Evolutionary conservation across 2,329 filamentous ascomycete genomes (phyloP), one percentile per base, ranked within the genome.

Genomic region (Aphanocladium album): DNA sequence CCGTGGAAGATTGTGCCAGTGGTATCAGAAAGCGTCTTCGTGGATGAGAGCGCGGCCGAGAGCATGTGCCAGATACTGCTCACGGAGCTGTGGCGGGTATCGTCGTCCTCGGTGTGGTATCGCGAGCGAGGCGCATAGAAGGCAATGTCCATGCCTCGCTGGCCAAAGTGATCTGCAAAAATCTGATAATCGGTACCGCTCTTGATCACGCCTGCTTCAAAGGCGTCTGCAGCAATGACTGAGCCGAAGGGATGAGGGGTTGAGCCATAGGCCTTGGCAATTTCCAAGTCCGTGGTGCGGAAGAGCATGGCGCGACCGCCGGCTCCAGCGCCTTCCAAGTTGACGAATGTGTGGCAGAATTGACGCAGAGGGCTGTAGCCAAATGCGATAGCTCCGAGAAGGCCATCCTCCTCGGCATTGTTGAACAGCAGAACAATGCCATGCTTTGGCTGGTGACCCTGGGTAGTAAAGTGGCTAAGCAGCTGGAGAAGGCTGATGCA

Each of bases 101-200:
- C 91, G 71, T 99, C 95, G 69, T 96, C 86, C 63, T 91, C 83
- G 0, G 93, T 98, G 71, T 99, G 95, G 69, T 99, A 99, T 61
- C 90, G 81, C 21, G 91, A 84, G 57, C 95, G 83, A 1, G 93
- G 93, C 65, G 87, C 85, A 77, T 91, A 93, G 74, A 98, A 99
- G 7, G 95, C 92, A 62, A 98, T 83, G 72, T 99, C 95, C 45
- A 98, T 80, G 1, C 95, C 95, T 57, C 93, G 88, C 70, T 96
- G 84, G 5, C 92, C 93, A 62, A 91, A 83, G 57, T 86, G 80
- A 11, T 86, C 86, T 62, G 89, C 83, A 69, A 96, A 96, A 49
- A 98, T 84, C 47, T 88, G 82, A 72, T 95, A 98, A 71, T 98
- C 95, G 0, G 95, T 99, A 66, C 90, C 87, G 69, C 92, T 97